phyloP scores from a whole-genome alignment of 2,329 filamentous ascomycete species.

The Clarireedia monteithiana region DNA sequence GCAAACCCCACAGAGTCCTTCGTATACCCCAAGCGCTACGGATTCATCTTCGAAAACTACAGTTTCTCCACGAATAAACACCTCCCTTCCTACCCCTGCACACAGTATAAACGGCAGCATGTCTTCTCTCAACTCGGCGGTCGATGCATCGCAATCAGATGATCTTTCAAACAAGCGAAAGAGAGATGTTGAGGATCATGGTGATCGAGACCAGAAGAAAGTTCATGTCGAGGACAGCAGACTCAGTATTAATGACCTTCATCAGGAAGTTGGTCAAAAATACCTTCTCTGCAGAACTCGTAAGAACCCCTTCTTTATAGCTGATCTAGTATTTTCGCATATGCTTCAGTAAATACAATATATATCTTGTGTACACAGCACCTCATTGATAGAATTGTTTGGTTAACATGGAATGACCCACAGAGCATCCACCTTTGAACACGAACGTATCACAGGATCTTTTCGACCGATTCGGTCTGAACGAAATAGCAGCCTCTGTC shows the following conservation, averaged over 20 bases:
- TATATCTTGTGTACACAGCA: slow-evolving; percentile 11
- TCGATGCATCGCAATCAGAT: slow-evolving; percentile 30
- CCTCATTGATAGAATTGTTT: slow-evolving; percentile 23
- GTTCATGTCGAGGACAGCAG: slow-evolving; percentile 52
- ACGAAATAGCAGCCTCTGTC: slow-evolving; percentile 50
- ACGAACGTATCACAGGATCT: slow-evolving; percentile 48
- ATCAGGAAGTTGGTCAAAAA: slow-evolving; percentile 58
- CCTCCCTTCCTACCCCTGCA: slow-evolving; percentile 51
- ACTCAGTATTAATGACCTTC: slow-evolving; percentile 56
- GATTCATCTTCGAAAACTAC: slow-evolving; percentile 36
- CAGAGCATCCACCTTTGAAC: slow-evolving; percentile 32
- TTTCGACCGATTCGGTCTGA: slow-evolving; percentile 50
- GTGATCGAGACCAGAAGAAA: slow-evolving; percentile 53
- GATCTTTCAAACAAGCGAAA: slow-evolving; percentile 56
- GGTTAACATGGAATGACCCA: slow-evolving; percentile 29
- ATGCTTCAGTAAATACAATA: slow-evolving; percentile 11
- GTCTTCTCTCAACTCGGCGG: slow-evolving; percentile 21
- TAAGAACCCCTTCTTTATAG: slow-evolving; percentile 47
- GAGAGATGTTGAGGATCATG: slow-evolving; percentile 47
- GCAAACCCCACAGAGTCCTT: slow-evolving; percentile 60
- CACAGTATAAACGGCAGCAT: slow-evolving; percentile 52
- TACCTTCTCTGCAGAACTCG: slow-evolving; percentile 59
- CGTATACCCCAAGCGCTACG: slow-evolving; percentile 47
- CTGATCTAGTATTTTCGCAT: slow-evolving; percentile 10
- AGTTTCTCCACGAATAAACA: slow-evolving; percentile 37